phyloP scores from a whole-genome alignment of 441 rosid genomes.

The Arabidopsis lyrata region DNA sequence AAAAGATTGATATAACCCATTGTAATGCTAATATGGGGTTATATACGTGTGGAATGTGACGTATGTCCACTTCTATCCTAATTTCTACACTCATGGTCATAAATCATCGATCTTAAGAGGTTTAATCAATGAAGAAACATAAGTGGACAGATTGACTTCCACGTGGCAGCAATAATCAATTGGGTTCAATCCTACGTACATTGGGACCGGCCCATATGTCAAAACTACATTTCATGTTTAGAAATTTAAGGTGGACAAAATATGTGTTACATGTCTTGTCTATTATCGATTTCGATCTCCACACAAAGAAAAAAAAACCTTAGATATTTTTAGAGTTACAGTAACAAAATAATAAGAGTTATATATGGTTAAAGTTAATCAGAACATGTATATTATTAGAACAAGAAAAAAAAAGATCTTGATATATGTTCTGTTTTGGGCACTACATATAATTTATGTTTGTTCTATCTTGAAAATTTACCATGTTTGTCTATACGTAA shows the following conservation, averaged over 20 bases:
- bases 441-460: too few relatives aligned
- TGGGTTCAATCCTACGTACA: constrained; percentile 32
- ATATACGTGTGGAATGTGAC: constrained; percentile 36
- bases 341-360: not conserved
- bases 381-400: not conserved
- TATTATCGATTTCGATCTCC: constrained; percentile 16
- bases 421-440: too few relatives aligned
- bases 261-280: constrained; percentile 36
- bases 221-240: constrained; percentile 13
- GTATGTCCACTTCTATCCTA: constrained; percentile 28
- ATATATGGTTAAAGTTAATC: not conserved
- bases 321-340: constrained; percentile 19
- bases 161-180: constrained; percentile 36
- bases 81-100: constrained; percentile 34
- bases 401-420: too few relatives aligned
- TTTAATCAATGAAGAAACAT: constrained; percentile 30
- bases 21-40: constrained; percentile 12
- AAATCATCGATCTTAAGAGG: constrained; percentile 35
- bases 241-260: constrained; percentile 33
- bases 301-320: not conserved
- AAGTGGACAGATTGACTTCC: constrained; percentile 41
- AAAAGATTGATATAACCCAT: constrained; percentile 1
- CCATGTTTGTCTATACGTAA: too few relatives aligned
- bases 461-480: too few relatives aligned
- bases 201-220: constrained; percentile 38